Percentiles rank a stretch among this genome's conserved stretches.
phyloP scores from a whole-genome alignment of 2,329 filamentous ascomycete species.

The Fusarium albidum region DNA sequence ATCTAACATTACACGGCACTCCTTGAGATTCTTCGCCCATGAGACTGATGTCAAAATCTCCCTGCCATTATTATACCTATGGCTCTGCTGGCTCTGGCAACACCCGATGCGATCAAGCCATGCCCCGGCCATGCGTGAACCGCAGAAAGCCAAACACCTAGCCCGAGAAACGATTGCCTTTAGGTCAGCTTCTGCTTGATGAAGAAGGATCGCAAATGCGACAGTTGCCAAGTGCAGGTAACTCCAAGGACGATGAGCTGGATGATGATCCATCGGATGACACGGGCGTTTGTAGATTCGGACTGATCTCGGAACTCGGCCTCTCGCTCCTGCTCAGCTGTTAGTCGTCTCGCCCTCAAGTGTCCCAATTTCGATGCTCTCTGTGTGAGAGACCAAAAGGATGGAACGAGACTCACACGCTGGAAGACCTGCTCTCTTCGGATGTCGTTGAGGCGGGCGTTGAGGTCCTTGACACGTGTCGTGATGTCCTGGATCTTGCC shows the following conservation, averaged over 20 bases:
- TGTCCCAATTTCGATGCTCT: not conserved
- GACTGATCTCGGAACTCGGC: slow-evolving; percentile 98
- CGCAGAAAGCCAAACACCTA: slow-evolving; percentile 8
- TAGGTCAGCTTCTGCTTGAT: slow-evolving; percentile 99
- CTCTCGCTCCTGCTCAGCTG: slow-evolving; percentile 79
- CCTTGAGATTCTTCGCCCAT: slow-evolving; percentile 4
- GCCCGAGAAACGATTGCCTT: slow-evolving; percentile 27
- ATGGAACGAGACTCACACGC: slow-evolving; percentile 65
- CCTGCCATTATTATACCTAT: slow-evolving; percentile 17
- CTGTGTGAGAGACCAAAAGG: not conserved
- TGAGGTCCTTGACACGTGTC: slow-evolving; percentile 87
- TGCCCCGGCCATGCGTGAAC: slow-evolving; percentile 3
- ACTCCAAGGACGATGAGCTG: slow-evolving; percentile 84
- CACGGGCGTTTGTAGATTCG: slow-evolving; percentile 88
- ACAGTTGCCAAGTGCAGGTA: slow-evolving; percentile 97
- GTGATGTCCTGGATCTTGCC: slow-evolving; percentile 90
- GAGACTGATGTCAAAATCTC: slow-evolving; percentile 22
- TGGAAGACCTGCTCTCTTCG: slow-evolving; percentile 96
- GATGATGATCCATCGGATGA: slow-evolving; percentile 92
- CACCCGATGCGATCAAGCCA: slow-evolving; percentile 13
- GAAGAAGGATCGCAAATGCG: slow-evolving; percentile 95
- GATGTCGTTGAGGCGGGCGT: slow-evolving; percentile 86
- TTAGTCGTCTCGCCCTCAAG: slow-evolving; percentile 14
- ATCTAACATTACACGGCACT: slow-evolving; percentile 37
- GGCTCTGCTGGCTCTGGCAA: slow-evolving; percentile 13